Percentiles rank a stretch among this genome's conserved stretches.
These are phyloP conservation scores for Malus fusca DNA, from an alignment of 306 rosid genomes.

Conservation along the genomic window DNA sequence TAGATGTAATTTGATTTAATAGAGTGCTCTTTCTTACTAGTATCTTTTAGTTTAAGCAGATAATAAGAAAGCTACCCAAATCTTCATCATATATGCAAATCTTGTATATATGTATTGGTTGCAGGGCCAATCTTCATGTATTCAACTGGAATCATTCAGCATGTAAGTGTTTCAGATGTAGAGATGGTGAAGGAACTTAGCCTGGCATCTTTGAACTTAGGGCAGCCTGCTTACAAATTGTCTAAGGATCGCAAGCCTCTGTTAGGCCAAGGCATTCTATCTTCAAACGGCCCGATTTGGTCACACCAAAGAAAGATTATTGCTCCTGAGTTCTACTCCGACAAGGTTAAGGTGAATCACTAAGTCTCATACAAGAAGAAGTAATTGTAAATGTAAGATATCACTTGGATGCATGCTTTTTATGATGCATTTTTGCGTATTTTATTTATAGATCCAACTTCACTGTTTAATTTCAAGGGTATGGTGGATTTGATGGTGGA, in stretches of 20 bases:
- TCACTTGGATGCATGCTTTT: background rate
- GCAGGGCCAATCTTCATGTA: constrained; percentile 28
- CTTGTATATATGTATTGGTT: background rate
- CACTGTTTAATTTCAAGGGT: constrained; percentile 18
- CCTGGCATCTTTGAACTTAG: constrained; percentile 18
- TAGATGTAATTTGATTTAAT: too few relatives aligned
- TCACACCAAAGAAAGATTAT: constrained; percentile 38
- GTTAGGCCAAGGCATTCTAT: constrained; percentile 31
- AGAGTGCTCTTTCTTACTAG: background rate
- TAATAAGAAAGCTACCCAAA: too few relatives aligned
- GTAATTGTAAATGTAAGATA: background rate
- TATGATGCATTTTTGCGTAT: background rate
- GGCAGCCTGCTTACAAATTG: constrained; percentile 22
- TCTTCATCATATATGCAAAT: too few relatives aligned
- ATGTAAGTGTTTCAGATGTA: constrained; percentile 9
- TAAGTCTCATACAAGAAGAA: background rate
- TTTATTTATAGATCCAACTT: background rate
- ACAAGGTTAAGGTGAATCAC: constrained; percentile 31
- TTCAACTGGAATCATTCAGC: constrained; percentile 26
- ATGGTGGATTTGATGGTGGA: constrained; percentile 51
- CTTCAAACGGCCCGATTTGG: constrained; percentile 36
- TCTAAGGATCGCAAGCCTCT: constrained; percentile 28
- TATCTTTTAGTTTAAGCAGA: too few relatives aligned
- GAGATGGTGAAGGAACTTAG: constrained; percentile 39
- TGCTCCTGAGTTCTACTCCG: constrained; percentile 33